Percentiles rank a stretch among this genome's conserved stretches.
phyloP scores from a whole-genome alignment of 257 asterid species.

The Ballota nigra region DNA sequence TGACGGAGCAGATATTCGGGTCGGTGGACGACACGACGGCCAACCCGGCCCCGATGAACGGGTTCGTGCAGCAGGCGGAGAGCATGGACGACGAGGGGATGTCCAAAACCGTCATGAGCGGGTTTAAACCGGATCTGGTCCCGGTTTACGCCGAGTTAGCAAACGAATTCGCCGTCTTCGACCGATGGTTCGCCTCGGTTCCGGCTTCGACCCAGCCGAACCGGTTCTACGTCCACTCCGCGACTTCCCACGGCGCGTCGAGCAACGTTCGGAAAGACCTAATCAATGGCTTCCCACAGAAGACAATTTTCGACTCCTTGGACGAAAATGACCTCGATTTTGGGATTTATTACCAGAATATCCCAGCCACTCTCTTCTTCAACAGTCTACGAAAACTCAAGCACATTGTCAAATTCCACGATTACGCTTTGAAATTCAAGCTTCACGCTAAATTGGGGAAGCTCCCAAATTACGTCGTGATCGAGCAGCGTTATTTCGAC shows the following conservation, averaged over 20 bases:
- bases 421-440: slow-evolving; percentile 57
- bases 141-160: slow-evolving; percentile 77
- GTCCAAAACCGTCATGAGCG: slow-evolving; percentile 76
- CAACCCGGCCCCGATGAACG: slow-evolving; percentile 94
- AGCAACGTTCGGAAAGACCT: slow-evolving; percentile 89
- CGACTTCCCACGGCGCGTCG: slow-evolving; percentile 98
- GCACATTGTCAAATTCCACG: slow-evolving; percentile 57
- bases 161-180: slow-evolving; percentile 75
- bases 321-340: slow-evolving; percentile 74
- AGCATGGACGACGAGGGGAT: slow-evolving; percentile 63
- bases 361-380: slow-evolving; percentile 88
- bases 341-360: slow-evolving; percentile 93
- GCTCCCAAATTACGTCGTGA: slow-evolving; percentile 83
- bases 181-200: slow-evolving; percentile 95
- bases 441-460: slow-evolving; percentile 68
- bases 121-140: slow-evolving; percentile 70
- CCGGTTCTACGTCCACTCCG: slow-evolving; percentile 91
- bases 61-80: slow-evolving; percentile 90
- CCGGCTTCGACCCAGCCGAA: slow-evolving; percentile 98
- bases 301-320: slow-evolving; percentile 88
- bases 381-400: slow-evolving; percentile 75
- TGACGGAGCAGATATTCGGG: slow-evolving; percentile 91
- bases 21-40: slow-evolving; percentile 42
- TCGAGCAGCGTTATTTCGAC: slow-evolving; percentile 87
- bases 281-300: slow-evolving; percentile 87